Conservation (phyloP, 345 rosid species). For the Euphorbia tirucalli region DNA sequence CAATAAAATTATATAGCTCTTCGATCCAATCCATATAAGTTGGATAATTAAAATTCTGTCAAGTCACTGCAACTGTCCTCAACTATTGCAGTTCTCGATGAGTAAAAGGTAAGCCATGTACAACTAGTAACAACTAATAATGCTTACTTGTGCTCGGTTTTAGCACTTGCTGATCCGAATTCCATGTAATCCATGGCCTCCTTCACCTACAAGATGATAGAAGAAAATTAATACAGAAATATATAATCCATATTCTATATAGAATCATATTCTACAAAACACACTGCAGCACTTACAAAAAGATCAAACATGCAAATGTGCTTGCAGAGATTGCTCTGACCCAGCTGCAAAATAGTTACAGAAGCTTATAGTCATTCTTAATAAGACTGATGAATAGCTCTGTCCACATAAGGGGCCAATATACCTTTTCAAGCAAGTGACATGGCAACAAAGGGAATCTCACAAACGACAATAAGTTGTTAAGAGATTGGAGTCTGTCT, state of each 20-base stretch:
- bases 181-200: slow-evolving; percentile 52
- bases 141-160: slow-evolving; percentile 58
- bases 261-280: not conserved
- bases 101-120: too few relatives aligned
- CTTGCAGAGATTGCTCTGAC: slow-evolving; percentile 53
- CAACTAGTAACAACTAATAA: too few relatives aligned
- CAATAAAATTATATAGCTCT: too few relatives aligned
- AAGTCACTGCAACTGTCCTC: not conserved
- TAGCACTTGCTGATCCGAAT: slow-evolving; percentile 38
- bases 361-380: slow-evolving; percentile 11
- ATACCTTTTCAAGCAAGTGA: slow-evolving; percentile 69
- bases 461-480: slow-evolving; percentile 59
- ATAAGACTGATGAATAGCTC: not conserved
- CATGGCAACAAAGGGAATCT: slow-evolving; percentile 76
- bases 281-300: slow-evolving; percentile 53
- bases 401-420: slow-evolving; percentile 16
- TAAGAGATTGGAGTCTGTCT: slow-evolving; percentile 60
- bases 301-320: slow-evolving; percentile 37
- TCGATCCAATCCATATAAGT: too few relatives aligned
- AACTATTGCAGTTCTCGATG: too few relatives aligned
- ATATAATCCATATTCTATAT: not conserved
- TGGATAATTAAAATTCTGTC: too few relatives aligned
- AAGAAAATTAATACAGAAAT: slow-evolving; percentile 14
- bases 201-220: slow-evolving; percentile 47
- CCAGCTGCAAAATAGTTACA: slow-evolving; percentile 56